Evolutionary conservation across 2,329 filamentous ascomycete species (phyloP), one percentile per base, ranked within the genome.

Genomic region (Xylariaceae sp.): DNA sequence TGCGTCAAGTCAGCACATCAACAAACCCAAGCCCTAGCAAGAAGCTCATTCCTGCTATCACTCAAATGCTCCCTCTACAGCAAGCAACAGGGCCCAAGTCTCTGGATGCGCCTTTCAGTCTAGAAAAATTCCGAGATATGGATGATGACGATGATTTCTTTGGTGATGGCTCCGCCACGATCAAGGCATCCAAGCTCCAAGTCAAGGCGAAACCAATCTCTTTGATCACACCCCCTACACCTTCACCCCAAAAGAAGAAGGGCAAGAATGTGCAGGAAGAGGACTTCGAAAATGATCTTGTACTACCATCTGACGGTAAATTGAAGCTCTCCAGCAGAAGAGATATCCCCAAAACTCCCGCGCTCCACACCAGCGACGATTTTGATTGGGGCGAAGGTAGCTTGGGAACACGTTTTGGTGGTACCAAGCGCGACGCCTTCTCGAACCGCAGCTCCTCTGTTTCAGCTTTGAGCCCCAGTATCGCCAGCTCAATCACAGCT

Each of bases 331-430:
- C 81, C 6, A 79, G 75, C 33, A 73, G 71, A 48, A 74, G 70
- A 58, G 79, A 86, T 27, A 78, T 80, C 27, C 79, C 83, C 17
- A 81, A 79, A 58, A 83, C 82, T 3, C 80, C 83, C 4, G 74
- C 75, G 12, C 66, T 72, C 22, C 77, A 76, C 52, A 69, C 71
- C 40, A 66, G 73, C 48, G 88, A 95, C 42, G 91, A 95, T 50
- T 82, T 95, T 56, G 91, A 96, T 62, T 95, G 92, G 86, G 88
- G 86, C 42, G 93, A 97, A 67, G 91, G 90, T 44, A 96, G 91
- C 64, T 75, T 96, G 48, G 90, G 92, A 32, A 95, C 92, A 36
- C 81, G 92, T 46, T 92, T 91, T 67, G 91, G 87, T 32, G 92
- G 92, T 36, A 95, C 89, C 12, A 79, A 83, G 54, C 82, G 88